Evolutionary conservation across 2,329 filamentous ascomycete genomes (phyloP), one percentile per base, ranked within the genome.

Genomic region (Venturia aucupariae): DNA sequence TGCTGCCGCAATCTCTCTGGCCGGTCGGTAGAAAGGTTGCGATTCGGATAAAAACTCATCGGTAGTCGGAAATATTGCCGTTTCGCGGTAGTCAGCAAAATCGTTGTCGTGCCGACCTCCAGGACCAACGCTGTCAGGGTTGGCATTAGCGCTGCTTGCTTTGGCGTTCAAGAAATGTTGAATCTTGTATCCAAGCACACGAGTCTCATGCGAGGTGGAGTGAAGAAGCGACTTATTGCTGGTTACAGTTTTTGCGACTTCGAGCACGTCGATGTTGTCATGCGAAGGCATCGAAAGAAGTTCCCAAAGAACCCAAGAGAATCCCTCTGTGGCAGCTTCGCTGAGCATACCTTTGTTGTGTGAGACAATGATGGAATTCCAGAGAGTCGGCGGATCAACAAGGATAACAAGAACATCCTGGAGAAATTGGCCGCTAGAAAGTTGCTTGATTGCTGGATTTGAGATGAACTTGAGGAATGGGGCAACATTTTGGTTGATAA

Each of bases 41-140:
- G 81, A 78, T 0, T 71, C 77, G 0, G 81, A 86, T 0, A 77
- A 65, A 1, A 91, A 78, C 69, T 92, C 89, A 61, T 88, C 84
- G 0, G 80, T 72, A 0, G 88, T 91, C 0, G 89, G 89, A 60
- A 84, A 80, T 17, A 91, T 85, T 2, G 81, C 75, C 41, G 90
- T 84, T 0, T 84, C 66, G 0, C 83, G 79, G 68, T 86, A 86
- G 67, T 90, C 79, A 1, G 69, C 75, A 69, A 82, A 82, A 68
- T 92, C 89, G 63, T 92, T 92, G 72, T 92, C 86, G 67, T 92
- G 88, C 0, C 89, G 81, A 0, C 87, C 87, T 0, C 89, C 89
- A 0, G 87, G 81, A 1, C 64, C 67, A 44, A 15, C 39, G 27
- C 69, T 68, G 5, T 64, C 30, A 41, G 32, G 19, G n/a, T 54